Percentiles rank a stretch among this genome's conserved stretches.
phyloP scores from a whole-genome alignment of 1,139 yeast genomes.

The Saccharomyces pastorianus region DNA sequence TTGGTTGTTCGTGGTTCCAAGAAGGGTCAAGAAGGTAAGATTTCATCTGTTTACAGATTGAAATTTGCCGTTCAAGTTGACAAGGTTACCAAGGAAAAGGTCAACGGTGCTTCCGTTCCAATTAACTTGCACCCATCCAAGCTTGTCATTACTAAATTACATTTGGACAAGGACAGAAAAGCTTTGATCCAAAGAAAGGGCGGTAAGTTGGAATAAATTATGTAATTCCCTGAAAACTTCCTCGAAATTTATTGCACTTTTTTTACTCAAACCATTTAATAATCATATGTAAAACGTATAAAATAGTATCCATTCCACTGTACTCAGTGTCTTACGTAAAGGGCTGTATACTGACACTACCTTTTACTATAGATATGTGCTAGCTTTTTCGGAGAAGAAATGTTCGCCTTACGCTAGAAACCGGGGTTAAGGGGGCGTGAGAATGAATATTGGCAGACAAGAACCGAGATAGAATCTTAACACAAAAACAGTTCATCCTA shows the following conservation, averaged over 20 bases:
- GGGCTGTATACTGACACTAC: neutral
- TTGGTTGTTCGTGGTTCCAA: conserved; percentile 95
- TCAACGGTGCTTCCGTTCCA: conserved; percentile 97
- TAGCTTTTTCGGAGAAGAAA: neutral
- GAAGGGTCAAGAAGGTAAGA: conserved; percentile 99
- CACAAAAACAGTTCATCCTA: neutral
- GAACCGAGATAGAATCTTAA: neutral
- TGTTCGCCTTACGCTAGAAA: neutral
- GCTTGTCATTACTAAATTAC: conserved; percentile 97
- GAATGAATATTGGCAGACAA: neutral
- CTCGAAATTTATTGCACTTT: conserved; percentile 2
- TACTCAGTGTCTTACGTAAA: neutral
- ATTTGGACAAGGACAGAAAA: conserved; percentile 98
- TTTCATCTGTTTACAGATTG: conserved; percentile 97
- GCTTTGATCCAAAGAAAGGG: conserved; percentile 92
- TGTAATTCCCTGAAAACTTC: conserved; percentile 10
- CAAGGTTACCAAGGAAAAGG: conserved; percentile 96
- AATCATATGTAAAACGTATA: conserved; percentile 2
- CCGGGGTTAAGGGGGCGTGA: neutral
- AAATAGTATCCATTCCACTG: neutral
- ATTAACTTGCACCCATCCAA: conserved; percentile 97
- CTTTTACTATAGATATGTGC: neutral
- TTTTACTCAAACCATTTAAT: conserved; percentile 1
- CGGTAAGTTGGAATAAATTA: conserved; percentile 62
- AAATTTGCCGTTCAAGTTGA: conserved; percentile 95